A percentile compares a stretch with the other conserved stretches of the same genome.
These are phyloP conservation scores for Alternaria metachromatica DNA, from an alignment of 2,329 filamentous ascomycete genomes.

Conservation along the genomic window DNA sequence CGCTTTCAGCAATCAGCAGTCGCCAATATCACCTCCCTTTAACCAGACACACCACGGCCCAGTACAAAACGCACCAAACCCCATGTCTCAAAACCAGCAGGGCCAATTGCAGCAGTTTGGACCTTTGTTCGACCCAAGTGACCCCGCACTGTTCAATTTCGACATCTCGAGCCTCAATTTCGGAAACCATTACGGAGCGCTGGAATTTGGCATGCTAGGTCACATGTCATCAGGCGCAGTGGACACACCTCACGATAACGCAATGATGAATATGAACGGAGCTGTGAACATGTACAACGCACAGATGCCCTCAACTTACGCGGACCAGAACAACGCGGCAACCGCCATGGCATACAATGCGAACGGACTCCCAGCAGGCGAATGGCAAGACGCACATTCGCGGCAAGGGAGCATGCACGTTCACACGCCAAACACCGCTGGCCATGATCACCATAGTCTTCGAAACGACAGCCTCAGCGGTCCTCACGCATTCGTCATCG, in stretches of 20 bases:
- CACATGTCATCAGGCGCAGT: constrained; percentile 93
- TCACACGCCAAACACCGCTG: constrained; percentile 51
- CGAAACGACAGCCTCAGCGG: constrained; percentile 46
- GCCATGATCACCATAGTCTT: constrained; percentile 39
- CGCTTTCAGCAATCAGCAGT: constrained; percentile 70
- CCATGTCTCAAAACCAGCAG: constrained; percentile 49
- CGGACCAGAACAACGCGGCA: constrained; percentile 31
- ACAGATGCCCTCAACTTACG: constrained; percentile 45
- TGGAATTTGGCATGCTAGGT: constrained; percentile 95
- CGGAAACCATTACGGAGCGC: constrained; percentile 91
- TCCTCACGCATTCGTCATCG: constrained; percentile 68
- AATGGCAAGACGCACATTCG: constrained; percentile 49
- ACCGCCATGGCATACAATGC: constrained; percentile 41
- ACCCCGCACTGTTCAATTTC: constrained; percentile 93
- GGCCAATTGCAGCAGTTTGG: constrained; percentile 56
- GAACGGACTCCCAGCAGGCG: constrained; percentile 34
- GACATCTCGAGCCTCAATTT: constrained; percentile 94
- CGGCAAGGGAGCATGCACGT: constrained; percentile 55
- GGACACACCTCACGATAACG: constrained; percentile 74
- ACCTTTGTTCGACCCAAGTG: constrained; percentile 84
- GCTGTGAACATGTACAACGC: constrained; percentile 48
- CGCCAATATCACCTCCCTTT: constrained; percentile 79
- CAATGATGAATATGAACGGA: constrained; percentile 44
- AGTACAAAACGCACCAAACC: constrained; percentile 58
- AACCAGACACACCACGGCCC: constrained; percentile 57